Base-by-base conservation (phyloP, 495 filamentous ascomycete species). In the Aspergillus sparsus region DNA sequence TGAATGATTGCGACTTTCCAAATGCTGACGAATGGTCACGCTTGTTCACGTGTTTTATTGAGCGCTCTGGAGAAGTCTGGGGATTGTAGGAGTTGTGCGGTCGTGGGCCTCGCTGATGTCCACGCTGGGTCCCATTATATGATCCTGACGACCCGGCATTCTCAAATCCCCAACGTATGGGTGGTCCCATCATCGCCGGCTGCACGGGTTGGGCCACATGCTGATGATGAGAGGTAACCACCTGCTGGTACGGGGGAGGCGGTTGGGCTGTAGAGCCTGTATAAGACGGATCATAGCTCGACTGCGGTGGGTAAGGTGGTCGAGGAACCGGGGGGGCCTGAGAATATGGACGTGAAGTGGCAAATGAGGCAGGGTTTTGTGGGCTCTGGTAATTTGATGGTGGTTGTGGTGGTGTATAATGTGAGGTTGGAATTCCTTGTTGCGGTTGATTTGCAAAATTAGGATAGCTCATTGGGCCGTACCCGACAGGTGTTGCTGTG, bases 161-260 rank as follows among this genome's bases (percentile, higher is more conserved):
- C 41, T 85, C 83, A 68, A 82, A 81, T 3, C 83, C 82, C 74
- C 85, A 83, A 33, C 78, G 79, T 61, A 86, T 79, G 0, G 82
- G 82, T 36, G 83, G 80, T 1, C 80, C 82, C 79, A 87, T 83
- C 56, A 85, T 68, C 46, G 79, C 74, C 13, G 78, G 74, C 60
- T 80, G 81, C 53, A 70, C 66, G 18, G 69, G 41, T 5, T 57
- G 65, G 2, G 66, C 57, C 6, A 35, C 46, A 66, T 69, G 70
- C 13, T 72, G 72, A 47, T 47, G 44, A 16, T 67, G 59, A 36
- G 62, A 49, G 21, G 69, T 58, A 10, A 67, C 35, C 37, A 50
- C 63, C 9, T 73, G 37, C 49, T 69, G 53, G 53, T 73, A 77
- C 18, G 62, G 15, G 18, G 70, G 64, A 12, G 69, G 49, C 45